A percentile compares a stretch with the other conserved stretches of the same genome.
Conservation (phyloP, 1,284 basidiomycete species). For the Moesziomyces parantarcticus region DNA sequence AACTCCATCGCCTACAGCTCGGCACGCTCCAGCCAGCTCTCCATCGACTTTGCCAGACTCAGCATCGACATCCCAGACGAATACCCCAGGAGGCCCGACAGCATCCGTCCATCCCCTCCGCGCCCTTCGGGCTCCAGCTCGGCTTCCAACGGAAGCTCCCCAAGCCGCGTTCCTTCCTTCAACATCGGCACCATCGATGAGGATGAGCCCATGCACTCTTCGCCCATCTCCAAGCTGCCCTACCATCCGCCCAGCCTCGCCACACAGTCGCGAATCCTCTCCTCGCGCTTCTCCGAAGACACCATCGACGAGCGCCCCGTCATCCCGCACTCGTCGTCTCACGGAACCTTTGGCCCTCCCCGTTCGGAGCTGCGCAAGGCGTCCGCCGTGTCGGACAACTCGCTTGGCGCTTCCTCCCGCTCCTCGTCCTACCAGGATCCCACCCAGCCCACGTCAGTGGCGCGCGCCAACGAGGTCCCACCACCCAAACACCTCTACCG, state of each 20-base stretch:
- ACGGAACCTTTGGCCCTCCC: constrained; percentile 23
- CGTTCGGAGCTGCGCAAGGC: constrained; percentile 18
- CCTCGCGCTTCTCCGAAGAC: constrained; percentile 41
- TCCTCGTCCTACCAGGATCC: constrained; percentile 18
- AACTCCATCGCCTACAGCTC: constrained; percentile 19
- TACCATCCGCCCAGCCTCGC: constrained; percentile 19
- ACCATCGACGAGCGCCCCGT: constrained; percentile 31
- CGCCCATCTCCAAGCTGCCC: constrained; percentile 19
- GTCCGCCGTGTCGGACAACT: constrained; percentile 8
- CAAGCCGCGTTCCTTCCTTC: constrained; percentile 29
- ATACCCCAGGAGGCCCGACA: constrained; percentile 33
- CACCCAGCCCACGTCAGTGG: not conserved
- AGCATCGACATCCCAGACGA: constrained; percentile 48
- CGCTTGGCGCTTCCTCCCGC: constrained; percentile 10
- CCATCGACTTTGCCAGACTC: constrained; percentile 32
- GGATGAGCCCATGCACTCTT: constrained; percentile 13
- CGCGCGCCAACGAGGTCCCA: not conserved
- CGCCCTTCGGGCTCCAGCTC: constrained; percentile 11
- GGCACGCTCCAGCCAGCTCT: constrained; percentile 21
- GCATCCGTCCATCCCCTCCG: constrained; percentile 29
- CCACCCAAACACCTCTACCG: constrained; percentile 36
- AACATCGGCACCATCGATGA: constrained; percentile 44
- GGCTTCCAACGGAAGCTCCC: constrained; percentile 17
- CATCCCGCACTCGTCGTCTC: constrained; percentile 21
- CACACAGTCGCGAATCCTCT: constrained; percentile 15